phyloP scores from a whole-genome alignment of 805 yeast genomes.

The Pichia pseudocactophila region DNA sequence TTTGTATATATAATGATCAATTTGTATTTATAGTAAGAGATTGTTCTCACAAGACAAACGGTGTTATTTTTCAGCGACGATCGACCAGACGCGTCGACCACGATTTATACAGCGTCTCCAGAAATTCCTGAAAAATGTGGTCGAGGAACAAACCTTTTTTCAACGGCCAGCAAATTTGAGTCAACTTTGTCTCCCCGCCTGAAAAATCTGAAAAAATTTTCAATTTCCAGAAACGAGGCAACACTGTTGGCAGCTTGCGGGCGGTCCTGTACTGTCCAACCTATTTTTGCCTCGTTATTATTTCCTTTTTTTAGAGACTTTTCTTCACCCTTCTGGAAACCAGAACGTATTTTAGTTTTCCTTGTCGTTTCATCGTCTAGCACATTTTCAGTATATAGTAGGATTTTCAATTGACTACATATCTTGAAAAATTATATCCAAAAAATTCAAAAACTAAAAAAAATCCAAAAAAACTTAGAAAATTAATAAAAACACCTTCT shows the following conservation, averaged over 20 bases:
- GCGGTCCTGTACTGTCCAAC: background rate
- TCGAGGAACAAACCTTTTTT: too few species aligned
- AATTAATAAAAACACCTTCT: conserved; percentile 2
- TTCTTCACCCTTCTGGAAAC: background rate
- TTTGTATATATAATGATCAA: too few species aligned
- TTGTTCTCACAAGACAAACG: too few species aligned
- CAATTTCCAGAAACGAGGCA: background rate
- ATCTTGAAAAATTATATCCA: conserved; percentile 1
- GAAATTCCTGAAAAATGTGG: too few species aligned
- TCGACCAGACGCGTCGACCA: too few species aligned
- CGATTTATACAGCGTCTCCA: background rate
- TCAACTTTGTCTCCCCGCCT: background rate
- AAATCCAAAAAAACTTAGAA: conserved; percentile 5
- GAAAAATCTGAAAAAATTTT: background rate
- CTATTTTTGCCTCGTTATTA: background rate
- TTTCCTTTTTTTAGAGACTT: background rate
- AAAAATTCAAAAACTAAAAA: conserved; percentile 9
- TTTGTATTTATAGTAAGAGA: too few species aligned
- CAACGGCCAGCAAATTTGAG: too few species aligned
- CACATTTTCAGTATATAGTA: conserved; percentile 3
- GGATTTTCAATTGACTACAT: conserved; percentile 1
- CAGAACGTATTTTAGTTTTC: conserved; percentile 12
- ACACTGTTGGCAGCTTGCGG: background rate
- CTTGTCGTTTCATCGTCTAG: conserved; percentile 7
- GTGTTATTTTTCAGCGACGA: too few species aligned